Evolutionary conservation across 306 rosid species (phyloP).

Genomic region (Quercus suber): DNA sequence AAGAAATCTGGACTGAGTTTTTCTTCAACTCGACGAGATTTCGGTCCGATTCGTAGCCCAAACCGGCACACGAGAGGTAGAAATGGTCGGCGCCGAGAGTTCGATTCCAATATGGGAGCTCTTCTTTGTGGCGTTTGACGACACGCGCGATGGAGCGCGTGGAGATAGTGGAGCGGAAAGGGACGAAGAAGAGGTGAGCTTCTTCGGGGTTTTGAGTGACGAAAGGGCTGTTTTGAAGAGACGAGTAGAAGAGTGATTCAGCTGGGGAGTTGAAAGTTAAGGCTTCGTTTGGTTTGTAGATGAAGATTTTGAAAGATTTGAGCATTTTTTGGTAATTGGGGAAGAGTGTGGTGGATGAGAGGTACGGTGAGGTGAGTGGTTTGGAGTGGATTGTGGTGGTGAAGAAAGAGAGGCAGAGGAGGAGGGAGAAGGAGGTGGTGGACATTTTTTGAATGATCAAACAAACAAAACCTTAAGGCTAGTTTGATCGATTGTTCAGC

Average conservation of each 20-base stretch:
- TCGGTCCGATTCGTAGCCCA: conserved; percentile 35
- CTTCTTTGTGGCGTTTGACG: conserved; percentile 30
- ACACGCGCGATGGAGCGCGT: conserved; percentile 48
- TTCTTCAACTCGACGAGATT: conserved; percentile 65
- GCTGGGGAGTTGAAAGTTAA: conserved; percentile 25
- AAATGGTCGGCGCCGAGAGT: conserved; percentile 87
- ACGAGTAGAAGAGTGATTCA: conserved; percentile 48
- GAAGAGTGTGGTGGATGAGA: conserved; percentile 45
- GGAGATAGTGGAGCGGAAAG: conserved; percentile 41
- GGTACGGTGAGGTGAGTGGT: conserved; percentile 37
- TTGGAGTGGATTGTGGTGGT: conserved; percentile 5
- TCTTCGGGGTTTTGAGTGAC: conserved; percentile 38
- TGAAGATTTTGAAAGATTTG: conserved; percentile 42
- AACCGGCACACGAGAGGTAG: conserved; percentile 48
- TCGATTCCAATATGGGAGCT: conserved; percentile 66
- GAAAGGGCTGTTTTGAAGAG: conserved; percentile 42
- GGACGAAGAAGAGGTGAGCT: conserved; percentile 70
- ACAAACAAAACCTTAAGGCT: neutral
- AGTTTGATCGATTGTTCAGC: neutral
- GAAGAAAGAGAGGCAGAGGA: conserved; percentile 20
- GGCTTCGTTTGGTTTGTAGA: conserved; percentile 39
- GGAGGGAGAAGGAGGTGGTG: neutral
- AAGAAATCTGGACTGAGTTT: conserved; percentile 70
- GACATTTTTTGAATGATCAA: conserved; percentile 7
- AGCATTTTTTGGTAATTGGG: conserved; percentile 55